Evolutionary conservation across 2,329 filamentous ascomycete genomes (phyloP).

Genomic region (Annulohypoxylon truncatum): DNA sequence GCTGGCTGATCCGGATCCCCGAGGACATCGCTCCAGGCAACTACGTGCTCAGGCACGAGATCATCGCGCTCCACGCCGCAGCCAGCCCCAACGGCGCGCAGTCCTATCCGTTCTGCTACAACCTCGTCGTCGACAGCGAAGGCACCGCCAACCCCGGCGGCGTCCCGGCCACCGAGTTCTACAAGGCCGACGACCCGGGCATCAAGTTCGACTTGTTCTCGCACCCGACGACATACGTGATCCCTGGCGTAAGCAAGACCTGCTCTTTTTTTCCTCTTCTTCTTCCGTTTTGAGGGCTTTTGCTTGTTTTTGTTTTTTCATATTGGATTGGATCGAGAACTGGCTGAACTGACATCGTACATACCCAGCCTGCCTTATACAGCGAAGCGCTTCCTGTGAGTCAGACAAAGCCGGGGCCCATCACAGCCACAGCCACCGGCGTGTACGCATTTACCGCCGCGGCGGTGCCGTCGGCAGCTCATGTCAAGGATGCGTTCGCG

Average conservation of each 20-base stretch:
- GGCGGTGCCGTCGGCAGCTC: conserved; percentile 27
- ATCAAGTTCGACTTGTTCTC: conserved; percentile 67
- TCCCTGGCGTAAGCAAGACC: conserved; percentile 41
- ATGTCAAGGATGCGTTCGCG: conserved; percentile 8
- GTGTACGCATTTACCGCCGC: conserved; percentile 38
- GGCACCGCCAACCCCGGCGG: conserved; percentile 61
- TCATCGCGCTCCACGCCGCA: conserved; percentile 65
- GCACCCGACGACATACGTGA: conserved; percentile 41
- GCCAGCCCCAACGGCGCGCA: conserved; percentile 57
- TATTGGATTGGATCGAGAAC: too few relatives aligned
- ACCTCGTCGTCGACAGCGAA: conserved; percentile 65
- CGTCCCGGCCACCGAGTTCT: conserved; percentile 63
- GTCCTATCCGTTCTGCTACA: conserved; percentile 65
- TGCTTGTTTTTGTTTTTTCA: too few relatives aligned
- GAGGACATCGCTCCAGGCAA: conserved; percentile 60
- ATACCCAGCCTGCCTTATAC: conserved; percentile 44
- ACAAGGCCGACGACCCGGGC: conserved; percentile 64
- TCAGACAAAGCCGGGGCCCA: conserved; percentile 42
- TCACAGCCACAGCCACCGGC: conserved; percentile 45
- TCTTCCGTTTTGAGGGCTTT: too few relatives aligned
- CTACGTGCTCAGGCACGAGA: conserved; percentile 67
- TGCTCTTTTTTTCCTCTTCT: too few relatives aligned
- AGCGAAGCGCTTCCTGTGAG: conserved; percentile 43
- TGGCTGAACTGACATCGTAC: conserved; percentile 16
- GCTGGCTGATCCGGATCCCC: conserved; percentile 63